Conservation (phyloP, 257 asterid genomes). For the Anisodus acutangulus region DNA sequence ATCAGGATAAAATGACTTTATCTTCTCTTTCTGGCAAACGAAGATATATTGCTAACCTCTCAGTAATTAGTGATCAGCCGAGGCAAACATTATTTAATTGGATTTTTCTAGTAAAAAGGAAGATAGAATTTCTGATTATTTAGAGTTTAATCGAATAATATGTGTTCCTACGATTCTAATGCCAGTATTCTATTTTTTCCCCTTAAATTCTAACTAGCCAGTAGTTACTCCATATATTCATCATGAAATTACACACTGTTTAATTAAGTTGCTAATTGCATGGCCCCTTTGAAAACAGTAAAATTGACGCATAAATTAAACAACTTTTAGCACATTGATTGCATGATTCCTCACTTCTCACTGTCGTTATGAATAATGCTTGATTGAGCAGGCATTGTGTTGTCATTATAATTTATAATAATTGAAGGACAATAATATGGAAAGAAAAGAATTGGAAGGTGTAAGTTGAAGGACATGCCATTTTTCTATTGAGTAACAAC, state of each 20-base stretch:
- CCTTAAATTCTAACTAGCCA: background rate
- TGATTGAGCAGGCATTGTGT: background rate
- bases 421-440: background rate
- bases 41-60: no score
- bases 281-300: background rate
- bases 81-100: no score
- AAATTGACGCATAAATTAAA: background rate
- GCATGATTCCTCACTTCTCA: background rate
- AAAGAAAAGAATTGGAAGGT: background rate
- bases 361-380: background rate
- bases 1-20: no score
- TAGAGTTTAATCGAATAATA: no score
- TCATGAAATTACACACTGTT: no score
- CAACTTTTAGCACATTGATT: background rate
- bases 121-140: no score
- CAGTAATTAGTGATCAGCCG: no score
- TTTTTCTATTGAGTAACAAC: background rate
- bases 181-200: no score
- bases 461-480: background rate
- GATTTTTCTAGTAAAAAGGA: no score
- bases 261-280: background rate
- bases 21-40: no score
- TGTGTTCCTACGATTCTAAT: no score
- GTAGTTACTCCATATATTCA: background rate
- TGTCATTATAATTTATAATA: background rate